Base-by-base conservation (phyloP, 2,329 filamentous ascomycete genomes). In the Gaeumannomyces sp. region DNA sequence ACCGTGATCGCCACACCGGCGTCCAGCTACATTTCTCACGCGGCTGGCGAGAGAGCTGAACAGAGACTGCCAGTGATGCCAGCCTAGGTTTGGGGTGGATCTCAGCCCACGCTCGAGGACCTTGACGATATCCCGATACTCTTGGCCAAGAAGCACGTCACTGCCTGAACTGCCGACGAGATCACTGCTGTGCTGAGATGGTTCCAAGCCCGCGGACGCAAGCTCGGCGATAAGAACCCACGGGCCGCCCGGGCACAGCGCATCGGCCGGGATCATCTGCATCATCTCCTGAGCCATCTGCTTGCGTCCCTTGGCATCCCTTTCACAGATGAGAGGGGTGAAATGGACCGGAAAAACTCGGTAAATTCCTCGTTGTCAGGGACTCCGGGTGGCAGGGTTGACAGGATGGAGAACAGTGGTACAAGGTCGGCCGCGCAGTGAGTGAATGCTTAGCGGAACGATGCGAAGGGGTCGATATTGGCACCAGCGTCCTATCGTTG, bases 91-190 rank as follows among this genome's bases (percentile, higher is more conserved):
- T 0, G 81, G 80, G 3, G 81, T 80, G 28, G 78, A 76, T 35
- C 75, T 74, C 61, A 90, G 73, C 25, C 90, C 87, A 68, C 82
- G 78, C 70, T 88, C 83, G 3, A 96, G 80, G 45, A 96, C 83
- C 25, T 84, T 87, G 22, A 88, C 81, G 29, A 90, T 78, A 63
- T 89, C 85, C 11, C 89, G 87, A 68, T 91, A 93, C 65, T 92
- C 88, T 14, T 86, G 85, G 19, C 89, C 85, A 64, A 88, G 73
- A 50, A 85, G 78, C 65, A 80, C 75, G 11, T 81, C 78, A 38
- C 70, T 73, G 11, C 70, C 71, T 19, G 77, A 82, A 69, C 74
- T 76, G 61, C 72, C 77, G 28, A 14, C n/a, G 25, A 74, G 77
- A 45, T 74, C 75, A 63, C 72, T 67, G 67, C 74, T 79, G 64